Conservation (phyloP, 768 basidiomycete genomes). For the Trametes cinnabarina region DNA sequence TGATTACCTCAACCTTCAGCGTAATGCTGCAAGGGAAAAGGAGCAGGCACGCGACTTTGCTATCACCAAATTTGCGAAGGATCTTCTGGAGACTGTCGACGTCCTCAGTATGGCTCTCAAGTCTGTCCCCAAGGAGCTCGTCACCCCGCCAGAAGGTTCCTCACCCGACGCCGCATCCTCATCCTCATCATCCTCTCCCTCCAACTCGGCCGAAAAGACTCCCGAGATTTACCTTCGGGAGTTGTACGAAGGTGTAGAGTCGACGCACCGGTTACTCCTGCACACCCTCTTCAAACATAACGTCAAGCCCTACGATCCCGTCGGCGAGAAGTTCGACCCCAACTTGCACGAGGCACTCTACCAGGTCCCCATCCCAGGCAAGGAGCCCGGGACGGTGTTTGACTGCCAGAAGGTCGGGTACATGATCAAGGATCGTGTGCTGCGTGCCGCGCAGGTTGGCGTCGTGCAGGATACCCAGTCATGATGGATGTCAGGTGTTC, state of each 20-base stretch:
- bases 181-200: constrained; percentile 32
- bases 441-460: constrained; percentile 96
- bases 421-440: constrained; percentile 89
- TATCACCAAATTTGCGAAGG: constrained; percentile 86
- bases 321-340: constrained; percentile 91
- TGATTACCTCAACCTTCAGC: constrained; percentile 93
- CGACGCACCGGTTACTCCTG: constrained; percentile 87
- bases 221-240: constrained; percentile 60
- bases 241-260: constrained; percentile 82
- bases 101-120: constrained; percentile 83
- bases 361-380: constrained; percentile 87
- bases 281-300: constrained; percentile 91
- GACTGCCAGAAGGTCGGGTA: constrained; percentile 91
- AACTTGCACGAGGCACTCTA: constrained; percentile 95
- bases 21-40: constrained; percentile 87
- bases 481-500: constrained; percentile 16
- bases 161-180: constrained; percentile 28
- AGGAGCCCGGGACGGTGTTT: constrained; percentile 85
- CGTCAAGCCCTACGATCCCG: constrained; percentile 88
- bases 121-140: constrained; percentile 59
- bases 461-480: constrained; percentile 71
- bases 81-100: constrained; percentile 88
- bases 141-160: constrained; percentile 26
- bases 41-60: constrained; percentile 92
- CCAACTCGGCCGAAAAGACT: constrained; percentile 44